Evolutionary conservation across 2,329 filamentous ascomycete species (phyloP).

Genomic region (Knufia petricola): DNA sequence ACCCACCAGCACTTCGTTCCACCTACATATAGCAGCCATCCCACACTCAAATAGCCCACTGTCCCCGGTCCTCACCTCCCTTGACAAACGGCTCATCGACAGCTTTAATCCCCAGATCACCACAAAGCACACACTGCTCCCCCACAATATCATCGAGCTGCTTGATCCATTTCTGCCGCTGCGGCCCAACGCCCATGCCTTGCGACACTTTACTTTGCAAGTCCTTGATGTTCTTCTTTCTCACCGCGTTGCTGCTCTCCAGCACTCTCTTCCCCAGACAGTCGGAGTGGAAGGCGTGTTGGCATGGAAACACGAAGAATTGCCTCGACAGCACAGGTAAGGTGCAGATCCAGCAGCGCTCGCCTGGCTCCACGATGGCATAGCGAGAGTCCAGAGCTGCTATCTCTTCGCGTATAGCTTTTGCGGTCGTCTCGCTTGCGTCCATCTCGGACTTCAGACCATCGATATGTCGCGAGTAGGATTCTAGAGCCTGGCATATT

Average conservation of each 20-base stretch:
- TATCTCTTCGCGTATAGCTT: constrained; percentile 85
- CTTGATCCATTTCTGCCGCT: constrained; percentile 70
- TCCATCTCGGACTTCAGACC: constrained; percentile 88
- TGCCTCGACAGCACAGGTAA: constrained; percentile 79
- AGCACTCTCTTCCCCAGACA: constrained; percentile 81
- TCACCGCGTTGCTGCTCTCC: constrained; percentile 66
- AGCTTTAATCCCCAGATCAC: constrained; percentile 86
- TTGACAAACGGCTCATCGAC: constrained; percentile 89
- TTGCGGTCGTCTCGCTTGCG: constrained; percentile 75
- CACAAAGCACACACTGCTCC: constrained; percentile 83
- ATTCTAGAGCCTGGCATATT: constrained; percentile 85
- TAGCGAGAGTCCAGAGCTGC: constrained; percentile 77
- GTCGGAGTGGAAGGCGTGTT: constrained; percentile 95
- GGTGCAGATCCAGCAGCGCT: constrained; percentile 82
- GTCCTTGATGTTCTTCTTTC: constrained; percentile 71
- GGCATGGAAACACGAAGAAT: constrained; percentile 97
- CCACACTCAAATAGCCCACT: constrained; percentile 76
- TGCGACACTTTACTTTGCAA: constrained; percentile 74
- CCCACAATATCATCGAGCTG: constrained; percentile 91
- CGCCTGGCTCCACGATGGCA: constrained; percentile 90
- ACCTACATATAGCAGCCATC: too few relatives aligned
- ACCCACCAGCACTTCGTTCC: too few relatives aligned
- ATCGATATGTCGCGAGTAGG: constrained; percentile 88
- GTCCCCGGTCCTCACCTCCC: constrained; percentile 59
- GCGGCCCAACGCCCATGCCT: constrained; percentile 58